Base-by-base conservation (phyloP, 371 early-diverging fungal genomes). In the Apophysomyces sp. region DNA sequence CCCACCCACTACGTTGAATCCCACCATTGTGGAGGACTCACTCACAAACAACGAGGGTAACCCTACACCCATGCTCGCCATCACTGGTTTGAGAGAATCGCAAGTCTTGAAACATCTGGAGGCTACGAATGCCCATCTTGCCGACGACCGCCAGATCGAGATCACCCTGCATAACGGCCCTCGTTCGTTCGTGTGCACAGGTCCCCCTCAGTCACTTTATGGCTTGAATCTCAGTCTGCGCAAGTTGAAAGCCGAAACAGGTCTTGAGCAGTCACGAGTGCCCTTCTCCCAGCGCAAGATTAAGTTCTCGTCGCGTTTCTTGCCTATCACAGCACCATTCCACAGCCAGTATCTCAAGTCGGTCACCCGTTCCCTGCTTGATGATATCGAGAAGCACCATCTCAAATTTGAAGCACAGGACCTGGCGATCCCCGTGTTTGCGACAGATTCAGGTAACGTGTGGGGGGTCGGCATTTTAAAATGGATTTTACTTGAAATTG, bases 41-140 rank as follows among this genome's bases (percentile, higher is more conserved):
- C 82, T 94, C 44, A 81, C 80, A 65, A 92, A 92, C 83, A 88
- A 89, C 60, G 98, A 97, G 74, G 96, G 96, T 59, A 90, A 89
- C 36, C 97, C 96, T n/a, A 92, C 93, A 8, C 94, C 94, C 44
- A 97, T 97, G 98, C 83, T 97, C 68, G 85, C 92, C 64, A 85
- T 96, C 65, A 84, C 87, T 63, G 89, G 89, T 34, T 80, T 95
- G 62, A 89, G 90, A 62, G 83, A 86, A 59, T 76, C 82, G 52
- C 91, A 93, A 62, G 88, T 94, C 49, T 79, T 87, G 63, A 84
- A 85, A 67, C 92, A 94, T 66, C 84, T 93, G 53, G 87, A 93
- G 51, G 89, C 91, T 11, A 93, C 95, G 69, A 96, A 96, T 82
- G 80, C 82, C 53, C 93, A 92, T 71, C 70, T 96, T 57, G 89